phyloP scores from a whole-genome alignment of 768 basidiomycete genomes.

The Sporobolomyces pararoseus region DNA sequence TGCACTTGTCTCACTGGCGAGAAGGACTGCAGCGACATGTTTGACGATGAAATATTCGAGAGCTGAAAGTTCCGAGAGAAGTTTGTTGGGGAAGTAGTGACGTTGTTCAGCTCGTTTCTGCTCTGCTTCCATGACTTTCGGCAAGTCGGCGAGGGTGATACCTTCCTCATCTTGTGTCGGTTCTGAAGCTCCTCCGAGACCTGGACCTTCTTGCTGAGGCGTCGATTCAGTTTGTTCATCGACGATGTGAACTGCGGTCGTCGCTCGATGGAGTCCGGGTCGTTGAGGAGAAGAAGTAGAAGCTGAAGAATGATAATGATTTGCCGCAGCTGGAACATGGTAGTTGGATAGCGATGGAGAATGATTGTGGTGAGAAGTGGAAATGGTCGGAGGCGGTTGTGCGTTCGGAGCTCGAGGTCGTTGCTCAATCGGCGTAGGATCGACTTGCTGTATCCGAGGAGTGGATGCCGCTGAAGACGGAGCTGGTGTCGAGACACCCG shows the following conservation, averaged over 20 bases:
- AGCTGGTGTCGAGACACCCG: not conserved
- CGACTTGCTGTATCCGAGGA: not conserved
- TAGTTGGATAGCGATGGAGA: not conserved
- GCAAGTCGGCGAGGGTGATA: constrained; percentile 89
- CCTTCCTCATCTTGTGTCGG: constrained; percentile 62
- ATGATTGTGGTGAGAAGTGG: not conserved
- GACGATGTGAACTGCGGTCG: constrained; percentile 39
- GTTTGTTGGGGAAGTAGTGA: constrained; percentile 52
- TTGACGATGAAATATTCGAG: constrained; percentile 87
- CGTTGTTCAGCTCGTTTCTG: constrained; percentile 59
- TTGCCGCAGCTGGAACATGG: not conserved
- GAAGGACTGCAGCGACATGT: constrained; percentile 76
- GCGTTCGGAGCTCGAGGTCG: not conserved
- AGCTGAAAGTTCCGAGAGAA: constrained; percentile 75
- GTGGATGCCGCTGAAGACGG: not conserved
- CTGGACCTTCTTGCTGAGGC: constrained; percentile 47
- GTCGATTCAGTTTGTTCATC: constrained; percentile 30
- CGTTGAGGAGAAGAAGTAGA: constrained; percentile 44
- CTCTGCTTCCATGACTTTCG: constrained; percentile 84
- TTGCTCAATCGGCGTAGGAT: not conserved
- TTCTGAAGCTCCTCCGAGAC: constrained; percentile 47
- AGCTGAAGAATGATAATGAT: not conserved
- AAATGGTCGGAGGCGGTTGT: not conserved
- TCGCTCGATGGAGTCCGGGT: constrained; percentile 23
- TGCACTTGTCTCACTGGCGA: constrained; percentile 63